phyloP scores from a whole-genome alignment of 2,329 filamentous ascomycete genomes.

The Calonectria hawksworthii region DNA sequence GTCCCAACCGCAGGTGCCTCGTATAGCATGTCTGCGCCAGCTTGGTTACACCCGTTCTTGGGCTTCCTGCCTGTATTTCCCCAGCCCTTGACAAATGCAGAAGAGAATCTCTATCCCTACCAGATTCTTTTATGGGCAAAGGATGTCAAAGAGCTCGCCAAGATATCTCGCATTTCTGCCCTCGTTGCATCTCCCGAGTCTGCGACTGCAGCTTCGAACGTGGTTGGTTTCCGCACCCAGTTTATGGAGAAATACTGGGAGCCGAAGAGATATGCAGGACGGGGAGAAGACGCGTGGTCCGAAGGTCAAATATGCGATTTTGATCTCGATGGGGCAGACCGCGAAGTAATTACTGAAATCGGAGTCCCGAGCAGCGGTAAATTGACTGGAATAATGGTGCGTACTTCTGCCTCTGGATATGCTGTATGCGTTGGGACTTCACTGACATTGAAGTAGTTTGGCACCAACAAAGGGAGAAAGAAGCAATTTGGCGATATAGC shows the following conservation, averaged over 20 bases:
- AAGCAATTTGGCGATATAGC: not conserved
- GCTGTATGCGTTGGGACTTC: not conserved
- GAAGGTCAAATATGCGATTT: not conserved
- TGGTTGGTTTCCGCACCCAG: constrained; percentile 7
- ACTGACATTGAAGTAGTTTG: not conserved
- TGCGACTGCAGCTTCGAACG: not conserved
- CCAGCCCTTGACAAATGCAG: not conserved
- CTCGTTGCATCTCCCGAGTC: not conserved
- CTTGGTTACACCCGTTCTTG: constrained; percentile 1
- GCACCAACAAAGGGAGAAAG: not conserved
- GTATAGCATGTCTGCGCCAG: not conserved
- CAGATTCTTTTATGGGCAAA: constrained; percentile 6
- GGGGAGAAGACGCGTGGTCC: not conserved
- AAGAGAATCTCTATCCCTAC: not conserved
- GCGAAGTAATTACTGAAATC: constrained; percentile 20
- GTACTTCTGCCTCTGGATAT: not conserved
- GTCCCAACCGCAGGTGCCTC: not conserved
- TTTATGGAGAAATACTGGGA: constrained; percentile 10
- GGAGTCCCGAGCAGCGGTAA: not conserved
- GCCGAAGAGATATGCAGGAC: not conserved
- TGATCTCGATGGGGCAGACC: not conserved
- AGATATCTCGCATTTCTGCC: not conserved
- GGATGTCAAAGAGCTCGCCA: not conserved
- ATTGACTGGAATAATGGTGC: constrained; percentile 17
- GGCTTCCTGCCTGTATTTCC: not conserved